Evolutionary conservation across 495 filamentous ascomycete species (phyloP).

Genomic region (Neurospora discreta): DNA sequence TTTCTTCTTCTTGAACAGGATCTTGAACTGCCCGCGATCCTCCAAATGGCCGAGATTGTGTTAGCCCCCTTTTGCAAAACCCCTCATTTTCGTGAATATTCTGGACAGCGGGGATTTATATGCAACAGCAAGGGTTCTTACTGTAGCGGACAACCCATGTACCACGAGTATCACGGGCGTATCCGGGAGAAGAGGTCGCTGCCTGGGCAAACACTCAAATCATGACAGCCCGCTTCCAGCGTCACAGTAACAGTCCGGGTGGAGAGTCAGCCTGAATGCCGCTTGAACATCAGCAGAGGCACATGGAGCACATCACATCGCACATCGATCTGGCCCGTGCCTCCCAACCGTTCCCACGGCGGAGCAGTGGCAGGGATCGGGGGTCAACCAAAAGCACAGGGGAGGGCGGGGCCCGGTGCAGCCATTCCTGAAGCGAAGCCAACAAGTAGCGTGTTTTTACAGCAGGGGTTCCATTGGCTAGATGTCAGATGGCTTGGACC

Average conservation of each 20-base stretch:
- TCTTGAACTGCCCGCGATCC: no score
- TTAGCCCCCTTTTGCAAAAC: no score
- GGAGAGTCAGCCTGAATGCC: neutral
- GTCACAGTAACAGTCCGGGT: neutral
- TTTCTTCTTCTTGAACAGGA: no score
- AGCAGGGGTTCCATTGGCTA: slow-evolving; percentile 1
- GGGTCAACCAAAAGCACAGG: neutral
- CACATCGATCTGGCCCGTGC: slow-evolving; percentile 1
- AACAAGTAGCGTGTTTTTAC: neutral
- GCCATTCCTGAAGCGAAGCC: neutral
- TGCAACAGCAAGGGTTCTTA: no score
- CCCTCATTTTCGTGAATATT: no score
- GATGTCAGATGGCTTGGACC: neutral
- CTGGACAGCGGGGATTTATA: no score
- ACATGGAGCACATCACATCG: neutral
- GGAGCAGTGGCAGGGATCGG: slow-evolving; percentile 1
- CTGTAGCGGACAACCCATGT: neutral
- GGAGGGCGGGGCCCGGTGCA: neutral
- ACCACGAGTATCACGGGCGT: neutral
- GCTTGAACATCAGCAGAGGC: neutral
- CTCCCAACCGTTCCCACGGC: slow-evolving; percentile 10
- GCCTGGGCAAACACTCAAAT: neutral
- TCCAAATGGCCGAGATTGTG: no score
- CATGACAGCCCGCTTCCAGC: neutral
- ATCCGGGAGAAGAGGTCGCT: neutral